Conservation (phyloP, 139 green algal species). For the Protoeuglena noctilucae region DNA sequence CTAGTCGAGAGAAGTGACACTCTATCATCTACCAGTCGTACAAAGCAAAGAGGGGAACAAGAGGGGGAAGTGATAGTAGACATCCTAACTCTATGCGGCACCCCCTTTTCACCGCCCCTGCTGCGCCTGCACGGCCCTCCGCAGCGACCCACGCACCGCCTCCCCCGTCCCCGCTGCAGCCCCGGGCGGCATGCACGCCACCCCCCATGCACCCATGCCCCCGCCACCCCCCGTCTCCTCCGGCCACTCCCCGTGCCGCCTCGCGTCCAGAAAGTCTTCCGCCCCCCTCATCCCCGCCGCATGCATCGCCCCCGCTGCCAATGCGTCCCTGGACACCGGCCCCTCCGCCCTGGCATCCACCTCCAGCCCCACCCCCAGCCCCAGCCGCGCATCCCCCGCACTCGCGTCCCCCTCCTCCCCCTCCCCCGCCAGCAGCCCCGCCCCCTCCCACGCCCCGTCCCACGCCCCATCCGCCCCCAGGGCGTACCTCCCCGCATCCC, state of each 20-base stretch:
- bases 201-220: not conserved
- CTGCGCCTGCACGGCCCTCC: not conserved
- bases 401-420: not conserved
- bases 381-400: not conserved
- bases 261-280: not conserved
- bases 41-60: too few relatives aligned
- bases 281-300: too few relatives aligned
- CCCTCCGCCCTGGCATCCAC: not conserved
- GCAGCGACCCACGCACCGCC: too few relatives aligned
- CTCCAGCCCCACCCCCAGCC: not conserved
- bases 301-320: not conserved
- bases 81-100: too few relatives aligned
- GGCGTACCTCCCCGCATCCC: too few relatives aligned
- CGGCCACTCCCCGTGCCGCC: not conserved
- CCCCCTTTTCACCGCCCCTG: not conserved
- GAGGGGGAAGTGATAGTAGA: too few relatives aligned
- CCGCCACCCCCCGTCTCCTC: too few relatives aligned
- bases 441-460: too few relatives aligned
- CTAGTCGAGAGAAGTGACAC: too few relatives aligned
- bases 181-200: not conserved
- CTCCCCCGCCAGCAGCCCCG: not conserved
- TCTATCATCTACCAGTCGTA: too few relatives aligned
- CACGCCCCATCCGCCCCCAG: too few relatives aligned
- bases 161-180: too few relatives aligned
- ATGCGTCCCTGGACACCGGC: not conserved